These are phyloP conservation scores for Syzygium jambos DNA, from an alignment of 345 rosid species.

Conservation along the genomic window DNA sequence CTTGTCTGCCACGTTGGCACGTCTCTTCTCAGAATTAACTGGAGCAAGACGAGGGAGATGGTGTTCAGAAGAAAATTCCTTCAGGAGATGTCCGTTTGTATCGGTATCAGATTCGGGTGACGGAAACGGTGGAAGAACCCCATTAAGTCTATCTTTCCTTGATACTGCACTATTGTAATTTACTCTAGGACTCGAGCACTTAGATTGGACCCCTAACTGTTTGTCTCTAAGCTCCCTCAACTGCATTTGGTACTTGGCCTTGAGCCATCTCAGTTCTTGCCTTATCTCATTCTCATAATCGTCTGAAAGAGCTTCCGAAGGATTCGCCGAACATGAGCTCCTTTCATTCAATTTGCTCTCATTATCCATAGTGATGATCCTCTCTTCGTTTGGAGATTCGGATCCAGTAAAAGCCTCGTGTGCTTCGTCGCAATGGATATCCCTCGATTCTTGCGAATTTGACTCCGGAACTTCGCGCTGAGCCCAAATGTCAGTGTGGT, in stretches of 20 bases:
- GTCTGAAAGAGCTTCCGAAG: conserved; percentile 16
- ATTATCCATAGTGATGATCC: conserved; percentile 19
- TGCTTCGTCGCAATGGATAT: conserved; percentile 32
- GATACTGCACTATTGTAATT: not conserved
- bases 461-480: conserved; percentile 27
- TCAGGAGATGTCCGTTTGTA: not conserved
- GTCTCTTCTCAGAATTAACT: conserved; percentile 9
- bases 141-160: not conserved
- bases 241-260: conserved; percentile 71
- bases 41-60: not conserved
- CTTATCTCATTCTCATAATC: conserved; percentile 67
- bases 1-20: conserved; percentile 4
- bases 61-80: not conserved
- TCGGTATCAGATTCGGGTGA: conserved; percentile 1
- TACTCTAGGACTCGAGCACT: conserved; percentile 6
- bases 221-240: conserved; percentile 46
- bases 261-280: conserved; percentile 85
- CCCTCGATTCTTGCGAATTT: conserved; percentile 23
- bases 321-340: conserved; percentile 12
- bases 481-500: conserved; percentile 57
- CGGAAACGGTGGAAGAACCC: not conserved
- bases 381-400: conserved; percentile 14
- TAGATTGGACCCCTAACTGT: conserved; percentile 20
- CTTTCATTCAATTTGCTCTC: conserved; percentile 11
- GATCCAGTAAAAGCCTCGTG: not conserved